phyloP scores from a whole-genome alignment of 805 yeast genomes.

The Saturnispora mendoncae region DNA sequence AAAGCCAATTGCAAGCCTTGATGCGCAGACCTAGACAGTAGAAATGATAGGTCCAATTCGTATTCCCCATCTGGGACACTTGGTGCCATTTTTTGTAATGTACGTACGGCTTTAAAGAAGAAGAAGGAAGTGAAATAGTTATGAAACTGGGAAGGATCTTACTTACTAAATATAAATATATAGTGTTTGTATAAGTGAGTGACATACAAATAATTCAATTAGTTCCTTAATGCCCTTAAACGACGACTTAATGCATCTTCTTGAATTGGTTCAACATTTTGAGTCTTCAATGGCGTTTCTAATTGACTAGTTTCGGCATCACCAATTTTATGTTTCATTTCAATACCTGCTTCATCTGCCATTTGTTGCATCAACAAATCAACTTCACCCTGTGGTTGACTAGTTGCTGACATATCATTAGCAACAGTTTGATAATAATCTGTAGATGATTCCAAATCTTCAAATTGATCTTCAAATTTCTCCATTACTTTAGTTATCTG shows the following conservation, averaged over 20 bases:
- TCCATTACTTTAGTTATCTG: conserved; percentile 93
- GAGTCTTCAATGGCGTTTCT: conserved; percentile 27
- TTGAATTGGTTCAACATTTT: conserved; percentile 42
- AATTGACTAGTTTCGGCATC: conserved; percentile 46
- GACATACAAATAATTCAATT: no score
- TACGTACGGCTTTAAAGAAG: neutral
- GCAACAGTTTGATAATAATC: conserved; percentile 90
- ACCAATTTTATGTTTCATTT: conserved; percentile 71
- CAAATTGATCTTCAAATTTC: conserved; percentile 91
- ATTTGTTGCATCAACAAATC: conserved; percentile 83
- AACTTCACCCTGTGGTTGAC: conserved; percentile 93
- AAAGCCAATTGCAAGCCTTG: neutral
- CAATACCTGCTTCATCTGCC: conserved; percentile 96
- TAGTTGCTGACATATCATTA: conserved; percentile 74
- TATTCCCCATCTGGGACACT: conserved; percentile 31
- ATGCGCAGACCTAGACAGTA: neutral
- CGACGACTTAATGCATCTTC: conserved; percentile 87
- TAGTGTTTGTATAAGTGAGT: no score
- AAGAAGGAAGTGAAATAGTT: neutral
- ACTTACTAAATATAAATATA: no score
- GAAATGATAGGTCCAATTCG: conserved; percentile 22
- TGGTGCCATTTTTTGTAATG: neutral
- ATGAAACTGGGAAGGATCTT: no score
- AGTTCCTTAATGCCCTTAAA: conserved; percentile 69
- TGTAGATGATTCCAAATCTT: conserved; percentile 88